Base-by-base conservation (phyloP, 192 early-diverging fungal species). In the Rhizophagus clarus region DNA sequence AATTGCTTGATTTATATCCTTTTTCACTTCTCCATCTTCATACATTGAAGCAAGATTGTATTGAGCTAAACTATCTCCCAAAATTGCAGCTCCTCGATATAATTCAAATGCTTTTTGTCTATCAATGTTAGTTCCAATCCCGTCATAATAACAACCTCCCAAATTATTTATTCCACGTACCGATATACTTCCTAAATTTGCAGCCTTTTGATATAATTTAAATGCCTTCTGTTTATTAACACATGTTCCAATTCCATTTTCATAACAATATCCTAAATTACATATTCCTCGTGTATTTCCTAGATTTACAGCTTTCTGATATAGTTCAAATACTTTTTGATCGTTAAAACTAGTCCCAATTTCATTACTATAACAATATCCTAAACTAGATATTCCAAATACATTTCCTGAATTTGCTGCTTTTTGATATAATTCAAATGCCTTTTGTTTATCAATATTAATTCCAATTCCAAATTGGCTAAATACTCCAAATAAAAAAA, bases 141-240 rank as follows among this genome's bases (percentile, higher is more conserved):
- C 92, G 76, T 92, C 83, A 37, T 89, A 87, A 83, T 88, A 90
- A 84, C 94, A 96, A 71, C 92, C 92, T 24, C 94, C 94, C 32
- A 96, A 86, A 26, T 93, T 94, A 77, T 92, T 95, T 77, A 89
- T 82, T 66, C 88, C 89, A 83, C 88, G 86, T 37, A n/a, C n/a
- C n/a, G n/a, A n/a, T n/a, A 86, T 83, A 69, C 87, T 86, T 1
- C 87, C 89, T 72, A 89, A 87, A 40, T 87, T 84, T 7, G 88
- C 88, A 4, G 87, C 84, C 34, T 83, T 76, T 42, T 79, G 82
- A 61, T 87, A 89, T 84, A 92, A 93, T 22, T 87, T 77, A 26
- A 89, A 92, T 67, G 89, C 89, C 72, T 85, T 80, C 20, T 83
- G 40, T 9, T 84, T 81, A 74, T 90, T 83, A 47, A 81, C 84